Conservation (phyloP, 2,329 filamentous ascomycete species). For the Nigrospora oryzae region DNA sequence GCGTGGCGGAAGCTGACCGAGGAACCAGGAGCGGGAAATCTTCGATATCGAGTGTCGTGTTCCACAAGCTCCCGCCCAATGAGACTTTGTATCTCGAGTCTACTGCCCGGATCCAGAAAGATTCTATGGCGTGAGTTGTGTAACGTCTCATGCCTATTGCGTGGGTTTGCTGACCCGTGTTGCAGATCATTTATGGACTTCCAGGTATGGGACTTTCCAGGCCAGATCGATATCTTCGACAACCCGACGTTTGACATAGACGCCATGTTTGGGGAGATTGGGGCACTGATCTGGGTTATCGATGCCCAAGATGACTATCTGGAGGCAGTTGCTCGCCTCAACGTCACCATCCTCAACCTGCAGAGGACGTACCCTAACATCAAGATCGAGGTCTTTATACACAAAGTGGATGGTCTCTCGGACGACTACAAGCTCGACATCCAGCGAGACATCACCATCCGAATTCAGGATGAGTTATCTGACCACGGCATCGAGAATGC, state of each 20-base stretch:
- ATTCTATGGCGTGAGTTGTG: conserved; percentile 79
- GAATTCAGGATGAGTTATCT: conserved; percentile 90
- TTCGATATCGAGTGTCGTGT: conserved; percentile 97
- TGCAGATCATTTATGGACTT: conserved; percentile 96
- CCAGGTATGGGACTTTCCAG: conserved; percentile 95
- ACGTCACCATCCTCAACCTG: conserved; percentile 80
- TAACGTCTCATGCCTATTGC: not conserved
- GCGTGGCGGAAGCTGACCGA: not conserved
- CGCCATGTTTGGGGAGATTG: conserved; percentile 88
- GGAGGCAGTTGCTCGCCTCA: conserved; percentile 79
- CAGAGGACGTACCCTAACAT: conserved; percentile 86
- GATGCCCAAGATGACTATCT: conserved; percentile 98
- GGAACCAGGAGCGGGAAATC: conserved; percentile 81
- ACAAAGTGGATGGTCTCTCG: conserved; percentile 96
- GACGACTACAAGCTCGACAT: conserved; percentile 96
- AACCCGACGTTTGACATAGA: conserved; percentile 86
- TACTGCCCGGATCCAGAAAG: conserved; percentile 87
- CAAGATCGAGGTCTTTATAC: conserved; percentile 97
- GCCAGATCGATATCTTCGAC: conserved; percentile 82
- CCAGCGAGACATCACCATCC: conserved; percentile 91
- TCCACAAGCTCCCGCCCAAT: conserved; percentile 92
- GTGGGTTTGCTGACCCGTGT: conserved; percentile 8
- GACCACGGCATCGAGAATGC: conserved; percentile 91
- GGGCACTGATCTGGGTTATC: conserved; percentile 95
- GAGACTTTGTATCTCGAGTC: conserved; percentile 96